Percentiles rank a stretch among this genome's conserved stretches.
Evolutionary conservation across 2,329 filamentous ascomycete species (phyloP).

Genomic region (Lachnellula suecica): DNA sequence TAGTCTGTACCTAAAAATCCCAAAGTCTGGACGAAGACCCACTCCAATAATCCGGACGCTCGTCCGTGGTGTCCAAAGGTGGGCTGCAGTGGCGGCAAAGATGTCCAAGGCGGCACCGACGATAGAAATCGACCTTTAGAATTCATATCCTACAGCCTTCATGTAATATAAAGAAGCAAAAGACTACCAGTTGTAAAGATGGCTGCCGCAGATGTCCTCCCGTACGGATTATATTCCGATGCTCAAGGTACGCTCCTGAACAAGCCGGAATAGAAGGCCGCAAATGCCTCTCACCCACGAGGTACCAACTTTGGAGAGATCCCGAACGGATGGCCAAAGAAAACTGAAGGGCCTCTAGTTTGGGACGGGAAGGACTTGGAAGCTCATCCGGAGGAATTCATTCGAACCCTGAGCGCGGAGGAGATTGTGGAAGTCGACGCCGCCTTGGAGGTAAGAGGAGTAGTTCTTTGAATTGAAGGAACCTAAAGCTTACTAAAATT

Average conservation of each 20-base stretch:
- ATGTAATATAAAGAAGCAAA: too few species aligned
- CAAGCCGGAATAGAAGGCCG: background rate
- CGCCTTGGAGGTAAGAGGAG: background rate
- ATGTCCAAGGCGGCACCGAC: too few species aligned
- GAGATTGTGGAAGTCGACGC: background rate
- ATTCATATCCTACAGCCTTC: too few species aligned
- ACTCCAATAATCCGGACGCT: too few species aligned
- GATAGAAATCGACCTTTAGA: too few species aligned
- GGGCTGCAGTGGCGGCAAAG: too few species aligned
- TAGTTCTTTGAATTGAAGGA: background rate
- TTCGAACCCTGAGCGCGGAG: background rate
- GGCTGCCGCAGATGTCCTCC: background rate
- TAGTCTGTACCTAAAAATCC: too few species aligned
- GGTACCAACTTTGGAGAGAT: background rate
- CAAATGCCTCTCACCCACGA: background rate
- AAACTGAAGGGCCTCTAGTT: background rate
- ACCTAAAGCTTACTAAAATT: background rate
- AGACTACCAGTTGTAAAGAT: too few species aligned
- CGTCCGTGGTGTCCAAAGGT: too few species aligned
- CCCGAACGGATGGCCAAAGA: background rate
- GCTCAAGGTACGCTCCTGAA: background rate
- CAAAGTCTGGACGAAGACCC: too few species aligned
- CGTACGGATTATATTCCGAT: background rate
- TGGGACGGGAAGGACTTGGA: constrained; percentile 3
- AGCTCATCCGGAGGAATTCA: background rate